Conservation (phyloP, 495 filamentous ascomycete species). For the Chaetomium fimeti region DNA sequence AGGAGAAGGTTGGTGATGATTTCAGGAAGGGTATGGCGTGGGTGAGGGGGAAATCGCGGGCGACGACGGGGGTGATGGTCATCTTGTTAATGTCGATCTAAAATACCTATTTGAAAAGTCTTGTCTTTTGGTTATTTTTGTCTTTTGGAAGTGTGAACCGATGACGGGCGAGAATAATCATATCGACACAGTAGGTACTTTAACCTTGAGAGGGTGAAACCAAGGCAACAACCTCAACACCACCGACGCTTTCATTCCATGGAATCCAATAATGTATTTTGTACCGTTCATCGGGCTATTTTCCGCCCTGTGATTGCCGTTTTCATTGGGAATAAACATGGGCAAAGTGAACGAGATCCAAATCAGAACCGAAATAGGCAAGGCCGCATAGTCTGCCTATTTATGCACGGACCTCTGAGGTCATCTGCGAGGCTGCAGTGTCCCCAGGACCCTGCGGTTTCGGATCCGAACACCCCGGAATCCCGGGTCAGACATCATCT, state of each 20-base stretch:
- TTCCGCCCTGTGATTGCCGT: neutral
- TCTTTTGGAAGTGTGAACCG: neutral
- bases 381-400: neutral
- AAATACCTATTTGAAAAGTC: no score
- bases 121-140: neutral
- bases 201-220: no score
- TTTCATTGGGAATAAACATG: no score
- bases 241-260: no score
- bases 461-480: neutral
- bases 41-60: constrained; percentile 20
- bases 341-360: no score
- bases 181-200: no score
- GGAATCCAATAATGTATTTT: no score
- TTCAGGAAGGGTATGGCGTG: constrained; percentile 18
- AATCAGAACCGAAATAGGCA: neutral
- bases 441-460: neutral
- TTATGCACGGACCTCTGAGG: neutral
- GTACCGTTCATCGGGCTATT: no score
- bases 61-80: constrained; percentile 7
- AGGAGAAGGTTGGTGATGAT: constrained; percentile 33
- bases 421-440: neutral
- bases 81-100: no score
- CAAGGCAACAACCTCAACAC: no score
- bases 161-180: neutral
- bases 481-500: neutral